A percentile compares a stretch with the other conserved stretches of the same genome.
phyloP scores from a whole-genome alignment of 2,329 filamentous ascomycete genomes.

The Hirsutella minnesotensis region DNA sequence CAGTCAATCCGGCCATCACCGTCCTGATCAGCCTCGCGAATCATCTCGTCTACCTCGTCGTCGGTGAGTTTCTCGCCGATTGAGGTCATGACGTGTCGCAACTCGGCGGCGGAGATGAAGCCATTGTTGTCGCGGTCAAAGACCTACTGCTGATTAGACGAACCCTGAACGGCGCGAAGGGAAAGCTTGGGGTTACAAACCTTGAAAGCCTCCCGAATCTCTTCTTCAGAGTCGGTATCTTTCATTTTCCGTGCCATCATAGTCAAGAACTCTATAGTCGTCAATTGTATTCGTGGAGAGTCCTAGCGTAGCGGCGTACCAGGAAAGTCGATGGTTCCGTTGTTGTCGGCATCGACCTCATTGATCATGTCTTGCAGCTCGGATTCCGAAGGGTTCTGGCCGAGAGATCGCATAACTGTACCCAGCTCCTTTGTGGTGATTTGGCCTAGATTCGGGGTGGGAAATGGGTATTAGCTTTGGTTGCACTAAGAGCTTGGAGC shows the following conservation, averaged over 20 bases:
- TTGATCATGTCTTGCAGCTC: constrained; percentile 93
- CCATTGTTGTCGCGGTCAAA: constrained; percentile 89
- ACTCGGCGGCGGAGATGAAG: constrained; percentile 79
- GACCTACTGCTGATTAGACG: constrained; percentile 32
- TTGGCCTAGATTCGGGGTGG: constrained; percentile 46
- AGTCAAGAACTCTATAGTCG: constrained; percentile 64
- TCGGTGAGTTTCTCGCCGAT: constrained; percentile 87
- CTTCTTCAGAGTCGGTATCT: constrained; percentile 83
- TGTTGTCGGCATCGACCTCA: constrained; percentile 86
- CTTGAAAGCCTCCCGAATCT: constrained; percentile 84
- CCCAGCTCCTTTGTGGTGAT: constrained; percentile 87
- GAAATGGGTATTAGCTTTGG: not conserved
- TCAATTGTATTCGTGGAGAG: not conserved
- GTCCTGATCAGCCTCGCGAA: constrained; percentile 81
- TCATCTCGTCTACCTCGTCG: constrained; percentile 89
- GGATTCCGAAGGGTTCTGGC: constrained; percentile 82
- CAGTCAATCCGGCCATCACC: constrained; percentile 83
- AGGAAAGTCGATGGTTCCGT: constrained; percentile 84
- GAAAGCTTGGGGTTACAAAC: constrained; percentile 25
- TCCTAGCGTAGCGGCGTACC: constrained; percentile 39
- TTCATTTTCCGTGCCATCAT: constrained; percentile 97
- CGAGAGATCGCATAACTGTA: constrained; percentile 82
- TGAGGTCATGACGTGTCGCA: constrained; percentile 85
- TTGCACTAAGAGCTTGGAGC: no score
- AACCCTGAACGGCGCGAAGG: no score